Evolutionary conservation across 2,329 filamentous ascomycete species (phyloP).

Genomic region (Pleurostoma richardsiae): DNA sequence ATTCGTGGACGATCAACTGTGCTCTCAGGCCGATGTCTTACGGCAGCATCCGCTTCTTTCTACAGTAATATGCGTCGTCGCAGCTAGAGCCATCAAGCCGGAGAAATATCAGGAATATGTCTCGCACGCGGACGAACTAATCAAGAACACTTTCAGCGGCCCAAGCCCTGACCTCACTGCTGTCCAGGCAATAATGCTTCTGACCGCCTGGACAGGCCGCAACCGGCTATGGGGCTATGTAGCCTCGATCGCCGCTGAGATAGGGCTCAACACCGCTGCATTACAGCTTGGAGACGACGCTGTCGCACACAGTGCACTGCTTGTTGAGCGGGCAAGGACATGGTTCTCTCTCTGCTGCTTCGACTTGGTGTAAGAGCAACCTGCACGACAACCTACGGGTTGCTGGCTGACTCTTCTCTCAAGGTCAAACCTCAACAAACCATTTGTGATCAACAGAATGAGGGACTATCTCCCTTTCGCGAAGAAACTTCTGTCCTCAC

Average conservation of each 20-base stretch:
- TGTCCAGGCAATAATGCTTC: not conserved
- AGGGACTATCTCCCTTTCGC: not conserved
- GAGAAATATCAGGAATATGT: not conserved
- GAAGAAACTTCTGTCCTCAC: not conserved
- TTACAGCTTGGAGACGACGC: not conserved
- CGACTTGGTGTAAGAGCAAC: not conserved
- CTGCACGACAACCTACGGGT: no score
- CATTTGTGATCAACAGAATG: not conserved
- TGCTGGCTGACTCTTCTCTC: not conserved
- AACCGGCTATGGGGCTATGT: not conserved
- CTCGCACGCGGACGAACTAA: not conserved
- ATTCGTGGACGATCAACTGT: not conserved
- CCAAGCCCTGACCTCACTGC: not conserved
- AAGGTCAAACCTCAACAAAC: not conserved
- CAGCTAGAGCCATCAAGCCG: not conserved
- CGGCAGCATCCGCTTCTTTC: not conserved
- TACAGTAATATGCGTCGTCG: not conserved
- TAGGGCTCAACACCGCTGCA: not conserved
- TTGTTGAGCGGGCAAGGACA: not conserved
- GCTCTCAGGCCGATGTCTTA: not conserved
- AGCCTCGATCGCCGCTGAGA: not conserved
- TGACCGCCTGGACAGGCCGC: not conserved
- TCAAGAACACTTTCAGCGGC: not conserved
- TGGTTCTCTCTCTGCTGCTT: slow-evolving; percentile 1
- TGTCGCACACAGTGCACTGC: not conserved